phyloP scores from a whole-genome alignment of 2,329 filamentous ascomycete genomes.

The Claviceps digitariae region DNA sequence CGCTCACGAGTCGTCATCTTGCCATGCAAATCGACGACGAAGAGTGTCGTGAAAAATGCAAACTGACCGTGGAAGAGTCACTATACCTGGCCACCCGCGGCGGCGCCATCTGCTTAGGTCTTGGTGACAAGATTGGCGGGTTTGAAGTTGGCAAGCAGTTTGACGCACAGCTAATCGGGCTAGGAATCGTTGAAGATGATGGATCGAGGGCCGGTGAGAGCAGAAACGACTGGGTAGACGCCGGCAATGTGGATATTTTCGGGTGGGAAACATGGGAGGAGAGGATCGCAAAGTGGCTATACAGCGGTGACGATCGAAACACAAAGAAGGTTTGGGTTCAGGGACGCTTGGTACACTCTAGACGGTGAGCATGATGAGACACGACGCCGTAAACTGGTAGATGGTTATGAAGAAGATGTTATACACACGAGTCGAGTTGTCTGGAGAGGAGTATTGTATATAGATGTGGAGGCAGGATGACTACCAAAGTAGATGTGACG shows the following conservation, averaged over 20 bases:
- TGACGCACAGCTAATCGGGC: constrained; percentile 72
- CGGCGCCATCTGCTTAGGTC: constrained; percentile 67
- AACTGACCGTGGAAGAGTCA: constrained; percentile 73
- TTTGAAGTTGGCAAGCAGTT: constrained; percentile 82
- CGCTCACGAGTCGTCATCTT: constrained; percentile 61
- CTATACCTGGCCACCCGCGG: constrained; percentile 80
- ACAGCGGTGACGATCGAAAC: constrained; percentile 84
- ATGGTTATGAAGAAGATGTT: background rate
- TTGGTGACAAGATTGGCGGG: constrained; percentile 57
- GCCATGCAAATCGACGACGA: constrained; percentile 35
- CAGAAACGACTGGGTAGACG: constrained; percentile 17
- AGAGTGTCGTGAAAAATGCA: constrained; percentile 34
- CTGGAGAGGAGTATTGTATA: background rate
- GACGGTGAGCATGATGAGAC: constrained; percentile 8
- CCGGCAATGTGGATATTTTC: constrained; percentile 72
- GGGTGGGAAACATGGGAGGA: constrained; percentile 86
- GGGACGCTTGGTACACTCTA: constrained; percentile 64
- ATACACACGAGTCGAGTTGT: too few species aligned
- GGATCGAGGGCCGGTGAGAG: constrained; percentile 11
- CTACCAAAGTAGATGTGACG: too few species aligned
- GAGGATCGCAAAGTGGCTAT: constrained; percentile 85
- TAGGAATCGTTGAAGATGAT: constrained; percentile 37
- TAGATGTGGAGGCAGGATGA: background rate
- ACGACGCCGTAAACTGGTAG: background rate
- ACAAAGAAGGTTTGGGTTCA: constrained; percentile 80